Base-by-base conservation (phyloP, 208 protist species). In the Wallacemonas sp. region DNA sequence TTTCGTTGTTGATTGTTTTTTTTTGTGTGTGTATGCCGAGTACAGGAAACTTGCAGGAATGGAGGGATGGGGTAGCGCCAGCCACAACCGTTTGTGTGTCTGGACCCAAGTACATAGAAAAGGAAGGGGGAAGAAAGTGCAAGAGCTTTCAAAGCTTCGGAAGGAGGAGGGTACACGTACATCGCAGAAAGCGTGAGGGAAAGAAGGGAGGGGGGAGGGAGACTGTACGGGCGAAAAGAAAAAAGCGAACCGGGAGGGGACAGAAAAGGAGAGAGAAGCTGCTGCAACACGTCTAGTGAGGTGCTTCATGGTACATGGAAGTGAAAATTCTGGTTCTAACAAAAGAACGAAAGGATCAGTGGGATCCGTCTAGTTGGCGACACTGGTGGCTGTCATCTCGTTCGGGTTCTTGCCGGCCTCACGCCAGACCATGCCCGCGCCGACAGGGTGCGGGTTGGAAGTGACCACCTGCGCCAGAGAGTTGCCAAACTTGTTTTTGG, bases 361-460 rank as follows among this genome's bases (percentile, higher is more conserved):
- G 44, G 19, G 44, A 49, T 49, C 44, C 9, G 21, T 34, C 32
- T 41, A 49, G 21, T 39, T 63, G 6, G 47, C 46, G 16, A 34
- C 61, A 44, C 41, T 38, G 47, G 29, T 55, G 48, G 12, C 9
- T 6, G 34, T 12, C 16, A 26, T 38, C 21, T 36, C 41, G 16
- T 33, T 48, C 29, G 41, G 23, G 61, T 58, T 39, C 0, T 78
- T 36, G 23, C 67, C 46, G 19, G 52, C 26, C 26, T 65, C 52
- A n/a, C 70, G 65, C 90, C 90, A 96, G n/a, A 96, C 85, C 36
- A 96, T 73, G 41, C 90, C 90, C 12, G 87, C 75, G 32, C 90
- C 90, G 17, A 82, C 74, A 19, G 90, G 90, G 52, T 88, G 82
- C 5, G 71, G 41, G 26, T 76, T 66, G 54, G 47, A 81, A 12